Percentiles rank a stretch among this genome's conserved stretches.
phyloP scores from a whole-genome alignment of 768 basidiomycete genomes.

The Leucocoprinus leucothites region DNA sequence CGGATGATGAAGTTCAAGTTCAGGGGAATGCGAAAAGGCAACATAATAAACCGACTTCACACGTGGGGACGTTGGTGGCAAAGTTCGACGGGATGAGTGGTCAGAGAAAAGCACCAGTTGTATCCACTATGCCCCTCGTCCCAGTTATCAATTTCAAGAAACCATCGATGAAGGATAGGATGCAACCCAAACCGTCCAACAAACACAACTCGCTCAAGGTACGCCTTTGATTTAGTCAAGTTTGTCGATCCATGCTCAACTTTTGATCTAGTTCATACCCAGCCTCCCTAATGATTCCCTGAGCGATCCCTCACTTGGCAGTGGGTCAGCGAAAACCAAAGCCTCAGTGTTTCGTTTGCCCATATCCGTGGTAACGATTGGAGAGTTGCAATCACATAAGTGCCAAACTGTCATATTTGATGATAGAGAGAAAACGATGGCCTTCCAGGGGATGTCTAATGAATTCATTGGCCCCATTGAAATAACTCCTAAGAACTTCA shows the following conservation, averaged over 20 bases:
- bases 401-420: not conserved
- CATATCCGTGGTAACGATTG: not conserved
- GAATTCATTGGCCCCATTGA: not conserved
- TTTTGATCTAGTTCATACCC: too few species aligned
- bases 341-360: not conserved
- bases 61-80: not conserved
- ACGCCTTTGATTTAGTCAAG: not conserved
- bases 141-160: slow-evolving; percentile 4
- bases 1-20: slow-evolving; percentile 3
- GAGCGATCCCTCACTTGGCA: not conserved
- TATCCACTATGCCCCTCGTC: not conserved
- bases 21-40: not conserved
- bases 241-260: too few species aligned
- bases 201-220: not conserved
- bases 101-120: not conserved
- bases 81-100: not conserved
- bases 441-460: not conserved
- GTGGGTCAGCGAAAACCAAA: not conserved
- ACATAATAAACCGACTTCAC: not conserved
- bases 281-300: not conserved
- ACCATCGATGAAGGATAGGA: not conserved
- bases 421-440: not conserved
- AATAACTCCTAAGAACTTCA: not conserved
- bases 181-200: not conserved
- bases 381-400: not conserved